Conservation (phyloP, 2,329 filamentous ascomycete genomes). For the Cadophora malorum region DNA sequence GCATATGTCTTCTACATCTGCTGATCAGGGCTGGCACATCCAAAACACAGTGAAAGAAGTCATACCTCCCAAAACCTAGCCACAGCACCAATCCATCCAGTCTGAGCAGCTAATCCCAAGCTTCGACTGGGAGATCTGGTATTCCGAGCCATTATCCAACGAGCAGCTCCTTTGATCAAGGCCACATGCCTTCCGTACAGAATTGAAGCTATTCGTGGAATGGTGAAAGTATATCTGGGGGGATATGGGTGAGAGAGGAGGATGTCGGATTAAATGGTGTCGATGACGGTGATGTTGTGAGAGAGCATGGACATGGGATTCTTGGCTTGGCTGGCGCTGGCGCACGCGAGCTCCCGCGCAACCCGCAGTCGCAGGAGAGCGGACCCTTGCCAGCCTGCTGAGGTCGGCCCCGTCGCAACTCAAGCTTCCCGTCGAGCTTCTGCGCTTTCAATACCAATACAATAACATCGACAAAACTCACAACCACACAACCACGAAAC, state of each 20-base stretch:
- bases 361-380: too few species aligned
- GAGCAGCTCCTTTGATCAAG: constrained; percentile 17
- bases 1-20: constrained; percentile 75
- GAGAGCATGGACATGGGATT: background rate
- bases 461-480: background rate
- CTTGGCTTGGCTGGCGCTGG: background rate
- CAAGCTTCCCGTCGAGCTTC: background rate
- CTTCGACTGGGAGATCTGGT: constrained; percentile 31
- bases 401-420: background rate
- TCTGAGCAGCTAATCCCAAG: constrained; percentile 33
- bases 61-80: constrained; percentile 46
- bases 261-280: background rate
- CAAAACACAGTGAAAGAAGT: background rate
- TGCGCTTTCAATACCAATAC: background rate
- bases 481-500: background rate
- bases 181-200: constrained; percentile 9
- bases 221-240: background rate
- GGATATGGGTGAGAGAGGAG: background rate
- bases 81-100: constrained; percentile 43
- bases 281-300: constrained; percentile 1
- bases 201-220: constrained; percentile 21
- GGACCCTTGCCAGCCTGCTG: constrained; percentile 1
- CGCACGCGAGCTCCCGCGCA: background rate
- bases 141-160: constrained; percentile 34
- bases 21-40: constrained; percentile 19